A percentile compares a stretch with the other conserved stretches of the same genome.
Evolutionary conservation across 257 asterid genomes (phyloP).

Genomic region (Solanum gracilifrons): DNA sequence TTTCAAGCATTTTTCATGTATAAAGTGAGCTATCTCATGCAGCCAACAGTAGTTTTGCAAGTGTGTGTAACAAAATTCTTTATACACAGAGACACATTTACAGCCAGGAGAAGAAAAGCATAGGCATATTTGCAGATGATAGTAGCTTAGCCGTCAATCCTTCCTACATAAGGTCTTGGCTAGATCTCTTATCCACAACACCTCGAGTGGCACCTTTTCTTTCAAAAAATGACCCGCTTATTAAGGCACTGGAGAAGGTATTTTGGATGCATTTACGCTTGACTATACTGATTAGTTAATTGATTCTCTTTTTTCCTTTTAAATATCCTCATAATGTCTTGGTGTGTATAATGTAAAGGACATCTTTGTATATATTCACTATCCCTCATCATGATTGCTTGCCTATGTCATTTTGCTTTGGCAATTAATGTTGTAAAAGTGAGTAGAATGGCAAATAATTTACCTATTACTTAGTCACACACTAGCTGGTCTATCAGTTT

Average conservation of each 20-base stretch:
- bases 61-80: neutral
- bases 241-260: slow-evolving; percentile 78
- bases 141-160: slow-evolving; percentile 84
- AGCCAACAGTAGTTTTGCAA: neutral
- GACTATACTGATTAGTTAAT: neutral
- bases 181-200: slow-evolving; percentile 65
- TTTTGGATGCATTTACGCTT: neutral
- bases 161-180: slow-evolving; percentile 71
- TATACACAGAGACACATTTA: slow-evolving; percentile 68
- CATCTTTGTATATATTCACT: neutral
- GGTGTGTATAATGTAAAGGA: neutral
- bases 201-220: slow-evolving; percentile 85
- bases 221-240: slow-evolving; percentile 54
- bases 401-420: neutral
- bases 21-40: neutral
- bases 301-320: neutral
- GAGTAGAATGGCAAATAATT: neutral
- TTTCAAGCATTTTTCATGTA: neutral
- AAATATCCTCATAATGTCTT: neutral
- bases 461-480: neutral
- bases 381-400: neutral
- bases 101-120: slow-evolving; percentile 44
- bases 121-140: slow-evolving; percentile 61
- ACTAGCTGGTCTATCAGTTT: neutral
- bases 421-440: neutral